A percentile compares a stretch with the other conserved stretches of the same genome.
Evolutionary conservation across 176 grass and related monocot genomes (phyloP).

Genomic region (Canna indica): DNA sequence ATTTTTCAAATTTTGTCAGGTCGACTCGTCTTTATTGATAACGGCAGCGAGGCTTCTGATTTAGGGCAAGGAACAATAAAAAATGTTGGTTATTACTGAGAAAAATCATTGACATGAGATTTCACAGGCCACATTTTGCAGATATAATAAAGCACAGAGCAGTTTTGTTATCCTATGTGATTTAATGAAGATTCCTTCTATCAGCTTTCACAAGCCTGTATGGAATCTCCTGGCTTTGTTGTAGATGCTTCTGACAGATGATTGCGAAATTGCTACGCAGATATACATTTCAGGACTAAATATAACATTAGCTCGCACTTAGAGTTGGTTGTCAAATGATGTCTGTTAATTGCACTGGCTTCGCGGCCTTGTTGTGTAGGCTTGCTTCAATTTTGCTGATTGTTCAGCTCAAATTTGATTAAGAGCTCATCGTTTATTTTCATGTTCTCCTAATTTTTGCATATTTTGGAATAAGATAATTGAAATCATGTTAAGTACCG

Average conservation of each 20-base stretch:
- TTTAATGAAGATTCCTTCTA: background rate
- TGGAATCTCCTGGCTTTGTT: background rate
- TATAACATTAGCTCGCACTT: background rate
- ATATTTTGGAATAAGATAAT: too few species aligned
- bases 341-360: background rate
- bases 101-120: background rate
- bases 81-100: slow-evolving; percentile 54
- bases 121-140: background rate
- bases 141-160: background rate
- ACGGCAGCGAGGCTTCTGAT: slow-evolving; percentile 26
- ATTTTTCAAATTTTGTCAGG: slow-evolving; percentile 24
- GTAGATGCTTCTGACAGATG: background rate
- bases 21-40: slow-evolving; percentile 57
- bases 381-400: background rate
- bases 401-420: background rate
- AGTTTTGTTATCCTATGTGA: background rate
- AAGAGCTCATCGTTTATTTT: too few species aligned
- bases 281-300: background rate
- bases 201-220: background rate
- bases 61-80: slow-evolving; percentile 28
- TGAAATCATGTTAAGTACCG: too few species aligned
- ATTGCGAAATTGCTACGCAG: background rate
- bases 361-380: background rate
- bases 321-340: background rate
- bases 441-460: too few species aligned